phyloP scores from a whole-genome alignment of 202 grass and related monocot genomes.

The Zizania palustris region DNA sequence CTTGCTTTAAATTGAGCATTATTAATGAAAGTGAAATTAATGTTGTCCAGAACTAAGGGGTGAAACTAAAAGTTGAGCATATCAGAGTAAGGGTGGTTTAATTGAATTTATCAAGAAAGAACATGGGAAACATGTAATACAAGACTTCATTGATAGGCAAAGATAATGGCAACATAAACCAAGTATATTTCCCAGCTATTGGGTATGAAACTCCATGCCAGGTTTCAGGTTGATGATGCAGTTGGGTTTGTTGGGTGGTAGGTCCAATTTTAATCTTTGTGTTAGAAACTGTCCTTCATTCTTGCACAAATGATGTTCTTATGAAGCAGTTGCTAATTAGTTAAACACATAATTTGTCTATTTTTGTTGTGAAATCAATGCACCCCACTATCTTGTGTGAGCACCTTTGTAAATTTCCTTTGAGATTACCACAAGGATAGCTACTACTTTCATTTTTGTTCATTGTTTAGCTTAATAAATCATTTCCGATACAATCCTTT shows the following conservation, averaged over 20 bases:
- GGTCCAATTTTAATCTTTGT: conserved; percentile 33
- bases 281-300: conserved; percentile 12
- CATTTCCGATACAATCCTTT: conserved; percentile 14
- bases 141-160: not conserved
- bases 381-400: conserved; percentile 14
- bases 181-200: not conserved
- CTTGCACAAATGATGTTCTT: conserved; percentile 5
- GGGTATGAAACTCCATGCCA: conserved; percentile 19
- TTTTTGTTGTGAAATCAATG: conserved; percentile 14
- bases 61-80: conserved; percentile 6
- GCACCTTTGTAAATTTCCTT: conserved; percentile 18
- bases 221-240: conserved; percentile 30
- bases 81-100: not conserved
- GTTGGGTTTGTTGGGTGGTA: conserved; percentile 22
- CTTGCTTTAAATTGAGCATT: not conserved
- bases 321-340: not conserved
- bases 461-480: conserved; percentile 7
- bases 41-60: not conserved
- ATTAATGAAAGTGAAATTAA: conserved; percentile 13
- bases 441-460: conserved; percentile 20
- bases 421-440: conserved; percentile 3
- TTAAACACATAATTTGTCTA: not conserved
- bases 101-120: not conserved
- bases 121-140: not conserved
- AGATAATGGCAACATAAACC: conserved; percentile 2